Conservation (phyloP, 2,329 filamentous ascomycete species). For the Trichoderma sp. region DNA sequence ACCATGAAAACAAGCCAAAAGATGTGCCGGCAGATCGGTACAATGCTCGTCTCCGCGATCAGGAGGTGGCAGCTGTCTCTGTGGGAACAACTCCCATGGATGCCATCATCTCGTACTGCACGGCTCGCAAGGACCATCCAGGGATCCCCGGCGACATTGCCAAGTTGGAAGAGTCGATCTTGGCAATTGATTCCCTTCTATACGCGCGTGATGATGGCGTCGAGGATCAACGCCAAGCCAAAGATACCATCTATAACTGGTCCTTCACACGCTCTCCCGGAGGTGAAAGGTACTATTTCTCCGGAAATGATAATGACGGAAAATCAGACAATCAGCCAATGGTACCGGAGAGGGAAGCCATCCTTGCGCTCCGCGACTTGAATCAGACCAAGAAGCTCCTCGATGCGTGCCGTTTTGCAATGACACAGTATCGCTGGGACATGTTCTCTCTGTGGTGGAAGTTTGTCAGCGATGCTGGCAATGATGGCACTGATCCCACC, state of each 20-base stretch:
- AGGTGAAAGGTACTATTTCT: background rate
- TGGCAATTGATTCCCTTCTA: background rate
- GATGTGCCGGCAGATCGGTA: background rate
- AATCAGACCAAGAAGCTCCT: constrained; percentile 26
- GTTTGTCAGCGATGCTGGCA: constrained; percentile 24
- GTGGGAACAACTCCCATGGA: background rate
- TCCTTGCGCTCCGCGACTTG: background rate
- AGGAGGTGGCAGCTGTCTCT: background rate
- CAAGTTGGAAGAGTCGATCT: background rate
- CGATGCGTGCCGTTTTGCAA: constrained; percentile 26
- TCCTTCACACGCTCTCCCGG: background rate
- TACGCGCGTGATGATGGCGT: background rate
- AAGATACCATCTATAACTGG: background rate
- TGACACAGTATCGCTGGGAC: constrained; percentile 38
- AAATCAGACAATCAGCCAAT: background rate
- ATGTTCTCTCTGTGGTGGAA: constrained; percentile 47
- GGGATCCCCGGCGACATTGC: background rate
- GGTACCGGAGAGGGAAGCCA: background rate
- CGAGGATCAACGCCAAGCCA: background rate
- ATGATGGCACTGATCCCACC: background rate
- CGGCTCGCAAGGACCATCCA: background rate
- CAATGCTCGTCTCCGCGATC: background rate
- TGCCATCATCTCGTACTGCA: background rate
- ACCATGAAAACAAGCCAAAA: background rate
- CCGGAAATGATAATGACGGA: background rate